Base-by-base conservation (phyloP, 371 early-diverging fungal genomes). In the Mortierella sp. region DNA sequence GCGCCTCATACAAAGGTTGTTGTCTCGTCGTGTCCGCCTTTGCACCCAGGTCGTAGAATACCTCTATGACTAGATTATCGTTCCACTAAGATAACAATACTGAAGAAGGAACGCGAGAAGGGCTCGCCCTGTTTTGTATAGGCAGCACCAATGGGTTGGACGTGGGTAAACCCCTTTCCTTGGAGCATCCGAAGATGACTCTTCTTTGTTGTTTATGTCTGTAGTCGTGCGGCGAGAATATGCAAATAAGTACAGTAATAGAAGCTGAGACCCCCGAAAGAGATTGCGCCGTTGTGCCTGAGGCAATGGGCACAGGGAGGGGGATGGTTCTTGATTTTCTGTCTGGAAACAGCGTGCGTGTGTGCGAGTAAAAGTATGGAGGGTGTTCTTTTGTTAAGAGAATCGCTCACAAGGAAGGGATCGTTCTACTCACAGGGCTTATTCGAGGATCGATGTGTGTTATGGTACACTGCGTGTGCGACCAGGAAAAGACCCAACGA, bases 231-330 rank as follows among this genome's bases (percentile, higher is more conserved):
- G 32, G 4, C 29, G 29, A 21, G 51, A 18, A 21, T 51, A 21
- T 51, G 21, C 21, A 51, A 58, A 27, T 35, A 16, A 7, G 12
- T 46, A 46, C 14, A 7, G 12, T 46, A 46, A 46, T 41, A 7
- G 41, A 14, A 18, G 18, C 32, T 63, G 68, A 68, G 68, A 41
- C 68, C 38, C 1, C 5, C 2, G 21, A 11, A 10, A 41, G 43
- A 11, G 8, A 68, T 38, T 68, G 68, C 41, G 68, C 68, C 68
- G 68, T 68, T 68, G 68, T 68, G 68, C 68, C 68, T 24, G 21
- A 41, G 21, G 10, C 68, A 41, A 16, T 16, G 32, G 43, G 2
- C 21, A 24, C 48, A 46, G 12, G 48, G 48, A 18, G 21, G 32
- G 21, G 35, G 8, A 41, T 41, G 68, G 68, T 41, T 68, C 68